Percentiles rank a stretch among this genome's conserved stretches.
These are phyloP conservation scores for Porphyrellus sp. DNA, from an alignment of 1,284 basidiomycete species.

Conservation along the genomic window DNA sequence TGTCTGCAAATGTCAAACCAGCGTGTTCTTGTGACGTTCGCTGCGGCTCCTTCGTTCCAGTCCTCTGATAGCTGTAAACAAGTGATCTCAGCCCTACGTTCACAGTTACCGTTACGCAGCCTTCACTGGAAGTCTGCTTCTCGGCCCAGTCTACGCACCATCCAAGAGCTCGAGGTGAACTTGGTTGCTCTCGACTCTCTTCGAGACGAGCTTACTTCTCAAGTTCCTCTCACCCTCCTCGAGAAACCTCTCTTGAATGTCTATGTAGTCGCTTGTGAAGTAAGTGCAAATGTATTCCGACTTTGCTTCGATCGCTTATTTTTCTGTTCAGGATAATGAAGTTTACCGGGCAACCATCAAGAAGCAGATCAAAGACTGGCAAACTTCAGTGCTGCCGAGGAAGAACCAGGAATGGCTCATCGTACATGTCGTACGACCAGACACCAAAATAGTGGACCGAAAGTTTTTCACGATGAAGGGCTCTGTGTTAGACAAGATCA, in stretches of 20 bases:
- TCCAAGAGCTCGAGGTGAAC: conserved; percentile 80
- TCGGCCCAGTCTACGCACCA: conserved; percentile 72
- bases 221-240: conserved; percentile 75
- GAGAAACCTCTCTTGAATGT: conserved; percentile 85
- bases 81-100: conserved; percentile 59
- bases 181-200: conserved; percentile 70
- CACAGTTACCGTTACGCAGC: conserved; percentile 82
- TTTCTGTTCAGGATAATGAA: conserved; percentile 69
- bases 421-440: conserved; percentile 76
- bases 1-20: conserved; percentile 31
- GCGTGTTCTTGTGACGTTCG: conserved; percentile 61
- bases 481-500: conserved; percentile 86
- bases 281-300: conserved; percentile 35
- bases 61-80: conserved; percentile 69
- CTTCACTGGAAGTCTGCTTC: conserved; percentile 85
- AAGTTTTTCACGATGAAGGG: conserved; percentile 81
- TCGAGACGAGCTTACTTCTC: conserved; percentile 70
- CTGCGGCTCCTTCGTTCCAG: conserved; percentile 59
- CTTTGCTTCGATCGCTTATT: neutral
- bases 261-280: conserved; percentile 86
- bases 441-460: conserved; percentile 54
- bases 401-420: conserved; percentile 90
- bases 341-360: conserved; percentile 74
- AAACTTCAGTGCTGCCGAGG: conserved; percentile 59
- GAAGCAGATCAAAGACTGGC: conserved; percentile 92